These are phyloP conservation scores for Rhododendron kiyosumense DNA, from an alignment of 148 eudicot species.

Conservation along the genomic window DNA sequence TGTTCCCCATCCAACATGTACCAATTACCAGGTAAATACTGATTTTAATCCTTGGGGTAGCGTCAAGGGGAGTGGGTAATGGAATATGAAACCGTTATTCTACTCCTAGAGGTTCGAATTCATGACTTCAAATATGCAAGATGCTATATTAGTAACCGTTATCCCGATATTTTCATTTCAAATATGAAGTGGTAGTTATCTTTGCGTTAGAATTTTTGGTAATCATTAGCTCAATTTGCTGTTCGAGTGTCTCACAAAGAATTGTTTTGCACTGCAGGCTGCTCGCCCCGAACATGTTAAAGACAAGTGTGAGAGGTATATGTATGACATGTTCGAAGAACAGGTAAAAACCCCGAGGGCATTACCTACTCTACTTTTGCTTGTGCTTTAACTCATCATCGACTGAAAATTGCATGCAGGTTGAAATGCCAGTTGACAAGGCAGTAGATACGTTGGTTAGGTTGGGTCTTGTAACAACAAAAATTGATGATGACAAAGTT, in stretches of 20 bases:
- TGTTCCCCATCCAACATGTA: neutral
- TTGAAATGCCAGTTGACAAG: slow-evolving; percentile 77
- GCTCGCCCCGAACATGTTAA: slow-evolving; percentile 35
- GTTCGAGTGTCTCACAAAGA: neutral
- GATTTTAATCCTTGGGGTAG: neutral
- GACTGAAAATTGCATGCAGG: slow-evolving; percentile 31
- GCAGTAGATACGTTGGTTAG: slow-evolving; percentile 56
- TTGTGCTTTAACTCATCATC: neutral
- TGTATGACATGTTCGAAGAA: slow-evolving; percentile 48
- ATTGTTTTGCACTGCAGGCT: slow-evolving; percentile 36
- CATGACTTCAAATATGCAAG: neutral
- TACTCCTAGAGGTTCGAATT: neutral
- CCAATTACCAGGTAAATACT: neutral
- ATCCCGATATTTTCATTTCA: neutral
- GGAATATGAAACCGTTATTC: neutral
- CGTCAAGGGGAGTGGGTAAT: neutral
- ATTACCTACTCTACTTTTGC: neutral
- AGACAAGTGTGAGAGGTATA: slow-evolving; percentile 72
- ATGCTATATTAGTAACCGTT: neutral
- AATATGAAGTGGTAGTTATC: neutral
- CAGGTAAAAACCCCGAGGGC: slow-evolving; percentile 42
- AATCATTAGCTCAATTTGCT: neutral
- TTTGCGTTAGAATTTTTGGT: neutral
- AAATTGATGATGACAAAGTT: slow-evolving; percentile 21
- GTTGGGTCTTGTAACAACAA: slow-evolving; percentile 60